phyloP scores from a whole-genome alignment of 1,284 basidiomycete species.

The Stygiomarasmius scandens region DNA sequence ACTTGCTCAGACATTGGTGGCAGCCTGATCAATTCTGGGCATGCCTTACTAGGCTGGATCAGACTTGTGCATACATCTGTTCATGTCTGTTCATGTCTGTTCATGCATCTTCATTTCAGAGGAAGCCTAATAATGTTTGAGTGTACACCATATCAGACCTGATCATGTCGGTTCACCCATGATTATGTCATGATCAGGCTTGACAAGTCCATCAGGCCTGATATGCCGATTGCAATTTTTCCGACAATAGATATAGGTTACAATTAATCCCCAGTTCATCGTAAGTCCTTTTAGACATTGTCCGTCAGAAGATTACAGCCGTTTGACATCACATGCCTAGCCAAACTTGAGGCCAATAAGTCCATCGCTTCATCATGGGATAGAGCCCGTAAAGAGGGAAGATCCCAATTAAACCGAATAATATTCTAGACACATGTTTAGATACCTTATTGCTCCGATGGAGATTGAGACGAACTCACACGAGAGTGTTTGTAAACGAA shows the following conservation, averaged over 20 bases:
- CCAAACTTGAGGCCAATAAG: slow-evolving; percentile 74
- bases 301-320: background rate
- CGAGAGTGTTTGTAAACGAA: background rate
- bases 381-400: slow-evolving; percentile 52
- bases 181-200: no score
- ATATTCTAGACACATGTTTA: slow-evolving; percentile 35
- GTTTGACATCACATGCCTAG: slow-evolving; percentile 40
- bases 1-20: no score
- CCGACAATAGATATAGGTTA: slow-evolving; percentile 36
- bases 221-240: no score
- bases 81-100: no score
- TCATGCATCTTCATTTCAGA: no score
- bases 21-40: no score
- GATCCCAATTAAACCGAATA: slow-evolving; percentile 32
- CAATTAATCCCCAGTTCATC: slow-evolving; percentile 33
- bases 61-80: no score
- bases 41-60: no score
- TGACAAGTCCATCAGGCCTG: no score
- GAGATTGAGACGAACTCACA: slow-evolving; percentile 2
- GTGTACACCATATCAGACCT: no score
- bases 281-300: slow-evolving; percentile 28
- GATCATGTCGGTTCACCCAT: no score
- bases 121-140: no score
- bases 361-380: slow-evolving; percentile 62
- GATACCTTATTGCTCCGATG: background rate